A percentile compares a stretch with the other conserved stretches of the same genome.
Conservation (phyloP, 352 stramenopile genomes). For the Blastocystis hominis region DNA sequence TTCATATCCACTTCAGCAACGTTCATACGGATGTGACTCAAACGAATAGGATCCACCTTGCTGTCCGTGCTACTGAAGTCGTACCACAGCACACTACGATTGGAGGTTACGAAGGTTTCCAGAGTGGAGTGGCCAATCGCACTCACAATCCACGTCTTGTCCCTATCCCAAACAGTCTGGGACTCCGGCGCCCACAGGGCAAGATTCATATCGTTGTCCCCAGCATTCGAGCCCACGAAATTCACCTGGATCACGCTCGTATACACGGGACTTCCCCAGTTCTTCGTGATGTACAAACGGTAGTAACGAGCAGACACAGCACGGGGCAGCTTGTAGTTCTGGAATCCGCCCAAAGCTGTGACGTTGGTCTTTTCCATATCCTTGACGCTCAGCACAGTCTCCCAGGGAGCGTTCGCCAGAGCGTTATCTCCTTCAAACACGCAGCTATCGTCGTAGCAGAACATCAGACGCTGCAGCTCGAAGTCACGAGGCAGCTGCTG, state of each 20-base stretch:
- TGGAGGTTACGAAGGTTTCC: neutral
- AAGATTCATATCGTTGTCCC: neutral
- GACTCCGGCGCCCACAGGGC: neutral
- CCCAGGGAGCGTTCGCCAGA: slow-evolving; percentile 37
- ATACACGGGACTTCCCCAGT: slow-evolving; percentile 55
- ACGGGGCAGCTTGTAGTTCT: neutral
- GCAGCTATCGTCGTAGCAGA: slow-evolving; percentile 42
- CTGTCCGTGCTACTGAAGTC: slow-evolving; percentile 24
- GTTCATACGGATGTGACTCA: neutral
- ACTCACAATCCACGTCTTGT: neutral
- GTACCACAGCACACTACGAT: slow-evolving; percentile 41
- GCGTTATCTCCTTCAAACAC: neutral
- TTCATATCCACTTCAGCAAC: neutral
- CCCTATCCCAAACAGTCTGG: neutral
- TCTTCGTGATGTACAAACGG: slow-evolving; percentile 52
- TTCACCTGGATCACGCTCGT: slow-evolving; percentile 45
- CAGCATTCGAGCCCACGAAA: slow-evolving; percentile 40
- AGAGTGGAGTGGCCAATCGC: slow-evolving; percentile 15
- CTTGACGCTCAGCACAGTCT: slow-evolving; percentile 31
- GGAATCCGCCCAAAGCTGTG: neutral
- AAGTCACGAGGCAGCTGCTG: slow-evolving; percentile 45
- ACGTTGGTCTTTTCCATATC: neutral
- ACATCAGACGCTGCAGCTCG: slow-evolving; percentile 23
- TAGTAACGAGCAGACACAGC: slow-evolving; percentile 42
- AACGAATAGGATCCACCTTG: slow-evolving; percentile 1